Evolutionary conservation across 2,329 filamentous ascomycete genomes (phyloP).

Genomic region (Aspergillus amoenus): DNA sequence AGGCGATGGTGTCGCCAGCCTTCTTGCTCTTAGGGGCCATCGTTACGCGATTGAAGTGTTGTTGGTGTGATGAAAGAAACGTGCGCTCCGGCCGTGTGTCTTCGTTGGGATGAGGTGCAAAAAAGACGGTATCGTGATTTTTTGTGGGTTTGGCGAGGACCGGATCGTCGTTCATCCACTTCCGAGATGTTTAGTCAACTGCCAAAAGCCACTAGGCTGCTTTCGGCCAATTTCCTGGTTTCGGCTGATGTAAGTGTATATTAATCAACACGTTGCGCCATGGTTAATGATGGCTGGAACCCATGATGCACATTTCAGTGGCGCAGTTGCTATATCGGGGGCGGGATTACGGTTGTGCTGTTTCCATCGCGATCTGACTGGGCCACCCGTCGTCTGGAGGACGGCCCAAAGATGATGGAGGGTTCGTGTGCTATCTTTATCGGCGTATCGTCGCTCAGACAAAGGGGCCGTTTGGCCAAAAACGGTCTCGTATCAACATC

Average conservation of each 20-base stretch:
- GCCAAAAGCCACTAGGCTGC: background rate
- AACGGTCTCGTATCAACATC: conserved; percentile 1
- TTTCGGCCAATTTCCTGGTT: background rate
- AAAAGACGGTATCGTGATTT: conserved; percentile 16
- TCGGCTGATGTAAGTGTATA: conserved; percentile 1
- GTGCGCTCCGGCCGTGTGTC: conserved; percentile 19
- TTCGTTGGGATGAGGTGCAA: conserved; percentile 13
- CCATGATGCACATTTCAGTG: background rate
- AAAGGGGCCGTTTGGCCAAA: conserved; percentile 1
- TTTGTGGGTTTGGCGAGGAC: conserved; percentile 21
- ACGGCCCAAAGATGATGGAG: conserved; percentile 2
- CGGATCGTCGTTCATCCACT: conserved; percentile 16
- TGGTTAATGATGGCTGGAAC: conserved; percentile 1
- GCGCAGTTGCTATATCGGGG: conserved; percentile 1
- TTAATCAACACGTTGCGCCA: background rate
- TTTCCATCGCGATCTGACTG: background rate
- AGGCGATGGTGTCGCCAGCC: conserved; percentile 77
- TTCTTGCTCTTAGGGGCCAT: conserved; percentile 71
- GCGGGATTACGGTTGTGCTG: conserved; percentile 4
- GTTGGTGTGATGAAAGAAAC: conserved; percentile 23
- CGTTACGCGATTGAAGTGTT: conserved; percentile 45
- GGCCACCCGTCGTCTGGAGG: background rate
- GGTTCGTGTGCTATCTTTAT: conserved; percentile 10
- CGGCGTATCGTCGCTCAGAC: conserved; percentile 1
- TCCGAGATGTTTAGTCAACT: conserved; percentile 9